phyloP scores from a whole-genome alignment of 1,139 yeast genomes.

The Zygoascus hellenicus region DNA sequence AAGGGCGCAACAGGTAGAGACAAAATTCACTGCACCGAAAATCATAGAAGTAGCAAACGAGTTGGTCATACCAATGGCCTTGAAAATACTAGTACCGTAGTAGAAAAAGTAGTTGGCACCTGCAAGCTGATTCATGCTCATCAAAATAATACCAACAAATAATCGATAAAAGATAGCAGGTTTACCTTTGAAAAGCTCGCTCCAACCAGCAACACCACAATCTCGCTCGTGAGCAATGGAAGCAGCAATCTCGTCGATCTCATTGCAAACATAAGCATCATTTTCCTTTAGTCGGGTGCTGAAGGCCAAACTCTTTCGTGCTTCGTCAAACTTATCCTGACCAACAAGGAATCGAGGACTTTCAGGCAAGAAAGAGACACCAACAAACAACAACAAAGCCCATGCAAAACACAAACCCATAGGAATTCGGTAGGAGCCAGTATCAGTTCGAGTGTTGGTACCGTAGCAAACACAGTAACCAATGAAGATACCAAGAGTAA shows the following conservation, averaged over 20 bases:
- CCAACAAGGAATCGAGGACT: constrained; percentile 69
- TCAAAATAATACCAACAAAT: constrained; percentile 56
- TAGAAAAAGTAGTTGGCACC: constrained; percentile 81
- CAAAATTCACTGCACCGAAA: constrained; percentile 73
- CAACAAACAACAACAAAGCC: constrained; percentile 41
- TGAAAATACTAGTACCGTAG: constrained; percentile 72
- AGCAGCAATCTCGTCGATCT: constrained; percentile 55
- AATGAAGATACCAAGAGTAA: constrained; percentile 61
- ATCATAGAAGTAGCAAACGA: constrained; percentile 73
- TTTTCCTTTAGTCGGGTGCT: constrained; percentile 58
- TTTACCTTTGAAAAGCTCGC: constrained; percentile 57
- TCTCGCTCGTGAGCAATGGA: constrained; percentile 57
- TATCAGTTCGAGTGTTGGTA: constrained; percentile 45
- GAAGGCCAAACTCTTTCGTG: constrained; percentile 54
- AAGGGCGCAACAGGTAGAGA: constrained; percentile 63
- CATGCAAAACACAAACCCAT: constrained; percentile 44
- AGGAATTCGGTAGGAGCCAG: constrained; percentile 63
- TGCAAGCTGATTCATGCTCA: constrained; percentile 69
- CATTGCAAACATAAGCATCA: constrained; percentile 52
- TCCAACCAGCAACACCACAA: constrained; percentile 68
- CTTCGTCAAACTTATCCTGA: constrained; percentile 49
- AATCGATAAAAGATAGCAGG: constrained; percentile 64
- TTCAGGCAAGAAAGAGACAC: constrained; percentile 69
- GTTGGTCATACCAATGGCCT: constrained; percentile 60
- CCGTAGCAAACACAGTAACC: constrained; percentile 67